Base-by-base conservation (phyloP, 177 flowering plant genomes). In the Vitis hybrid region DNA sequence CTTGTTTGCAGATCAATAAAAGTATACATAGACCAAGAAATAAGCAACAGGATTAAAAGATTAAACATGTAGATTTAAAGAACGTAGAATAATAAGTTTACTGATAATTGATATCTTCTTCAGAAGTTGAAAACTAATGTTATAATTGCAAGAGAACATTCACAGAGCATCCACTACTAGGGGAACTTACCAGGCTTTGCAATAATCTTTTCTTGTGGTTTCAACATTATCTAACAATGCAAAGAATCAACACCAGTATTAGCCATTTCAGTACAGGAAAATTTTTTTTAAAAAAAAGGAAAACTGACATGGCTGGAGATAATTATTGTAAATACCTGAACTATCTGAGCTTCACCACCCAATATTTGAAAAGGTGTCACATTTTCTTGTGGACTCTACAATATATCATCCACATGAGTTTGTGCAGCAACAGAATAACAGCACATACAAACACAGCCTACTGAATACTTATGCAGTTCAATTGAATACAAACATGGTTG, bases 291-390 rank as follows among this genome's bases (percentile, higher is more conserved):
- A 12, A 74, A 3, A 57, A 18, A 57, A 16, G 50, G 18, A 67
- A 18, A 10, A 48, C 20, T 71, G 61, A 63, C 51, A 0, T 51
- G 52, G 52, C 45, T 48, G n/a, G 57, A 22, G 50, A 14, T 65
- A 52, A 14, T 15, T 26, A 50, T 29, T n/a, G 45, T 13, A 70
- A 29, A 26, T 78, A 95, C 99, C 97, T 95, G 99, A 82, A 91
- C 95, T 67, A 95, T 83, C 78, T 95, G 99, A 81, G 98, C 98
- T 84, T 92, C 99, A 69, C 99, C 98, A 56, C 99, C 99, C 77
- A 93, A 76, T 77, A 95, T 95, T 70, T 95, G 99, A 62, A 95
- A 95, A 69, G 98, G 91, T 69, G 77, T 84, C 34, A 92, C 74
- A 59, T 87, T 88, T 71, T 93, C 90, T 80, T 95, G 90, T 22